These are phyloP conservation scores for Geosiphon pyriformis DNA, from an alignment of 192 early-diverging fungal genomes.

Conservation along the genomic window DNA sequence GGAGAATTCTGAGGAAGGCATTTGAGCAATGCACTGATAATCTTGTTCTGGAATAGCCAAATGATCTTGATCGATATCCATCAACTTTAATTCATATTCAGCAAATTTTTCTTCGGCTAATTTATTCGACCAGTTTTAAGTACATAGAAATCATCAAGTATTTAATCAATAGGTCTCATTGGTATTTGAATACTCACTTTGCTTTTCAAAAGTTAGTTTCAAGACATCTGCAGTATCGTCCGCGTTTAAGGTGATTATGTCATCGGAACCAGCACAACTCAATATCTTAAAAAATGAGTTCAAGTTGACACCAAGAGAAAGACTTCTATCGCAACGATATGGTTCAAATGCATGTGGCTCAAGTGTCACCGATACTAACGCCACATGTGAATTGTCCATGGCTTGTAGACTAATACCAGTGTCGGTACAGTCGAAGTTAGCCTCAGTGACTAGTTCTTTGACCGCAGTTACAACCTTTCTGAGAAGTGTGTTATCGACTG, in stretches of 20 bases:
- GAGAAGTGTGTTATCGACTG: slow-evolving; percentile 79
- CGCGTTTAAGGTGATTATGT: slow-evolving; percentile 87
- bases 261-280: slow-evolving; percentile 88
- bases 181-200: slow-evolving; percentile 42
- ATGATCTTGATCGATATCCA: slow-evolving; percentile 97
- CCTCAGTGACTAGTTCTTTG: slow-evolving; percentile 95
- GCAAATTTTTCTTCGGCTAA: slow-evolving; percentile 60
- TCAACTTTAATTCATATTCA: slow-evolving; percentile 96
- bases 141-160: neutral
- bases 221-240: slow-evolving; percentile 81
- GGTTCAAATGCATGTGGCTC: slow-evolving; percentile 77
- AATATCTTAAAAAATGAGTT: slow-evolving; percentile 84
- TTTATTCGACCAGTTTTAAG: neutral
- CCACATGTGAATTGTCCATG: slow-evolving; percentile 99
- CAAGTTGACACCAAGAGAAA: slow-evolving; percentile 88
- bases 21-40: slow-evolving; percentile 85
- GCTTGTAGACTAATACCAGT: slow-evolving; percentile 93
- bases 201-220: slow-evolving; percentile 68
- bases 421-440: slow-evolving; percentile 97
- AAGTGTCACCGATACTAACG: slow-evolving; percentile 81
- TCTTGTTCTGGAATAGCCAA: slow-evolving; percentile 91
- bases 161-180: too few relatives aligned
- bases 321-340: slow-evolving; percentile 86
- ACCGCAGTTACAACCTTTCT: slow-evolving; percentile 91
- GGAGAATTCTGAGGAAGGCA: slow-evolving; percentile 87